Base-by-base conservation (phyloP, 257 asterid species). In the Linaria vulgaris region DNA sequence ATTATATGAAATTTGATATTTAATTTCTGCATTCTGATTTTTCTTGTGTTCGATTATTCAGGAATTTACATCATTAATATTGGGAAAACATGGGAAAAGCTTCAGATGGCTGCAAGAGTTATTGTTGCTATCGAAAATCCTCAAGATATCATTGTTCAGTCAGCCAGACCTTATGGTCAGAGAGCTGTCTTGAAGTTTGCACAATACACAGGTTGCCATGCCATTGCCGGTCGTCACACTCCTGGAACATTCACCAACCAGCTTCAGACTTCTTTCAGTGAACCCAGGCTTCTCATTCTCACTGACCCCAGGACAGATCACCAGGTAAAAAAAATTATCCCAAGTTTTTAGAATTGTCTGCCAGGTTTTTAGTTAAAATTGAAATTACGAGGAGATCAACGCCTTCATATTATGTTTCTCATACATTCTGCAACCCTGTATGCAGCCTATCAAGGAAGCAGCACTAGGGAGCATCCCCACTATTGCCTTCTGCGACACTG, bases 391-490 rank as follows among this genome's bases (percentile, higher is more conserved):
- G 3, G 6, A 6, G 37, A 34, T 34, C 41, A 11, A 0, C 0
- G 1, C 16, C 9, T 12, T 15, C 22, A 12, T 47, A 44, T 51
- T 24, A 12, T 76, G n/a, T 13, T 49, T 63, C 57, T 72, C 61
- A 47, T 14, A 12, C 57, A 22, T 60, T 12, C 3, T 46, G 17
- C 27, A 17, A 24, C 21, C 22, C 45, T 20, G 0, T 63, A 1
- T 73, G 74, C 82, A 80, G 85, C 85, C 86, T 53, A 80, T 80
- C 30, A 80, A 80, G 56, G 86, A 80, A 69, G 78, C 81, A 44
- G 86, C 86, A 9, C 74, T 80, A 23, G 59, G 50, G 9, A 80
- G 49, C 67, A 80, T 80, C 25, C 85, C 82, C 21, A 74, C 74
- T 27, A 80, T 80, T 62, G 86, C 83, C 25, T 80, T 80, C 63